phyloP scores from a whole-genome alignment of 2,329 filamentous ascomycete genomes.

The Fusarium nematophilum region DNA sequence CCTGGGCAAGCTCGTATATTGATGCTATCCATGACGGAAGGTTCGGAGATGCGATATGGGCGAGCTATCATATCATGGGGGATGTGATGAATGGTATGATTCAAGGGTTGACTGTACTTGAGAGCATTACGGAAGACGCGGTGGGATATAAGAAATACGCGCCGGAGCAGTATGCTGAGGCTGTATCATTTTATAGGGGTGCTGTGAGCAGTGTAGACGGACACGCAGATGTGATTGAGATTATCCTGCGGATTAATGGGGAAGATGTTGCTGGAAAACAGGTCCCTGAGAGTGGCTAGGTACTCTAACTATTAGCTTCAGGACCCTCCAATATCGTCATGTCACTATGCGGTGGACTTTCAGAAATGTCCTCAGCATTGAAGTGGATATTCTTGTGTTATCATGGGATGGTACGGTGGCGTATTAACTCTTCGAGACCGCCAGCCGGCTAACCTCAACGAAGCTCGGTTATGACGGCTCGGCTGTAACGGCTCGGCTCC shows the following conservation, averaged over 20 bases:
- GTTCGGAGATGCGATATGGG: constrained; percentile 10
- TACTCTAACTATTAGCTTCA: too few species aligned
- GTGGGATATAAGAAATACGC: constrained; percentile 28
- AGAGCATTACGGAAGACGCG: constrained; percentile 4
- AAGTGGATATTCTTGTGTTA: too few species aligned
- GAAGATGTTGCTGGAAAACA: neutral
- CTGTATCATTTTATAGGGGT: neutral
- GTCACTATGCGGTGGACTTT: too few species aligned
- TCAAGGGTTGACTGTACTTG: neutral
- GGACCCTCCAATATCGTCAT: too few species aligned
- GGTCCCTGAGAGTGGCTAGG: neutral
- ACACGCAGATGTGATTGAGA: constrained; percentile 8
- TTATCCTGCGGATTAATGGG: neutral
- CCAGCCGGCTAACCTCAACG: too few species aligned
- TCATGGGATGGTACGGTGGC: too few species aligned
- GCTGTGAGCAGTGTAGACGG: neutral
- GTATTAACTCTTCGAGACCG: too few species aligned
- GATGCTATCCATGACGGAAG: neutral
- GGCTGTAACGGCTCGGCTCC: too few species aligned
- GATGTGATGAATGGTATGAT: neutral
- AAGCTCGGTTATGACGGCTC: too few species aligned
- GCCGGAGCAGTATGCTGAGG: neutral
- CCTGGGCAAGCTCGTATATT: constrained; percentile 34
- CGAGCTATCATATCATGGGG: constrained; percentile 2
- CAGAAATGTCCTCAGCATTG: too few species aligned